Base-by-base conservation (phyloP, 1,284 basidiomycete genomes). In the Trichosporon ovoides region DNA sequence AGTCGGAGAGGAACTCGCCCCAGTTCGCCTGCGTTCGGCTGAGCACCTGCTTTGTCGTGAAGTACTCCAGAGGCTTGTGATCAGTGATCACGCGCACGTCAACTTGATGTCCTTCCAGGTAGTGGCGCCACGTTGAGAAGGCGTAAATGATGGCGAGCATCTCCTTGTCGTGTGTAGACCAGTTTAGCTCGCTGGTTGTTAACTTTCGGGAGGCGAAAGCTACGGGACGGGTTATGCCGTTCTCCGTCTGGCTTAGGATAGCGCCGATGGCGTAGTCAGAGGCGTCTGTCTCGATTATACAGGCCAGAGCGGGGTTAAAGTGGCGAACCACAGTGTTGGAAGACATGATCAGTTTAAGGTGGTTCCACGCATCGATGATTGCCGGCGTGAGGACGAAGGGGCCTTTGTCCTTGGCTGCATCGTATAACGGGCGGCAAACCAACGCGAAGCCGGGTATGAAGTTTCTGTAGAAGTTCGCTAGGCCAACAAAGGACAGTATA, bases 141-240 rank as follows among this genome's bases (percentile, higher is more conserved):
- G 77, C 66, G 18, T 66, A 22, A 2, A 82, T 72, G 14, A 83
- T 78, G 0, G 78, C 78, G 0, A 82, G 61, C 38, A 84, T 55
- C 70, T 84, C 81, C 55, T 77, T 72, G 62, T 84, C 78, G 16
- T 81, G 77, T 35, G 80, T 79, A 19, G 78, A 70, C 64, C 82
- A 83, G 62, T 82, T 82, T 6, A 65, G 53, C 67, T 81, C 76
- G 0, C 74, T 61, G 1, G 68, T 43, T 3, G 22, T 53, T 38
- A 80, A 60, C 14, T 65, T 71, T 2, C 67, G 61, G 3, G 76
- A 79, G 24, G 72, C 63, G 63, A 77, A 79, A 0, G 68, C 73
- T 2, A 80, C 61, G 7, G 77, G 78, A 35, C 77, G 72, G 51
- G 70, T 69, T n/a, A 58, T 36, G 5, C 66, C 66, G 24, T 64